phyloP scores from a whole-genome alignment of 108 stramenopile genomes.

The Fragilaria crotonensis region DNA sequence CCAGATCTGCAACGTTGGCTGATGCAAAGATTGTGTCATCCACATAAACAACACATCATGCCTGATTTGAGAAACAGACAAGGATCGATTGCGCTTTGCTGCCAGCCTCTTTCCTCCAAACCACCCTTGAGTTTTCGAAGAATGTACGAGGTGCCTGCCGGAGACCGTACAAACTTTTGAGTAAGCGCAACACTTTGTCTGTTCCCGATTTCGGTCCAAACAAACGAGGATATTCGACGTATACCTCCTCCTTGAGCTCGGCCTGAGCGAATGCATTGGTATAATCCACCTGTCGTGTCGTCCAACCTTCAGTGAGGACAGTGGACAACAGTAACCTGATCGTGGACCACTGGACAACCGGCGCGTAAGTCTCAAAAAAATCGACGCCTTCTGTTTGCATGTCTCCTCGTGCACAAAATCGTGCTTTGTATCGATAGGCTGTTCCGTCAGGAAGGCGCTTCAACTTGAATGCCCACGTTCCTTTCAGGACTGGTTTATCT shows the following conservation, averaged over 20 bases:
- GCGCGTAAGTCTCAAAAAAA: conserved; percentile 22
- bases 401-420: conserved; percentile 19
- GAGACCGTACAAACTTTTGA: conserved; percentile 26
- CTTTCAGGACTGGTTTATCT: not conserved
- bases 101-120: not conserved
- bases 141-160: conserved; percentile 17
- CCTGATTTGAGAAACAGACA: not conserved
- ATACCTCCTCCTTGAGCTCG: conserved; percentile 3
- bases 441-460: conserved; percentile 18
- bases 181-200: conserved; percentile 15
- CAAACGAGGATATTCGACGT: not conserved
- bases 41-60: not conserved
- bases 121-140: conserved; percentile 7
- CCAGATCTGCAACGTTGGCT: not conserved
- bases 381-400: conserved; percentile 35
- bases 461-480: conserved; percentile 26
- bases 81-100: not conserved
- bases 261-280: conserved; percentile 16
- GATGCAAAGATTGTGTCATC: conserved; percentile 1
- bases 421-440: conserved; percentile 21
- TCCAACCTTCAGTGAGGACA: conserved; percentile 1
- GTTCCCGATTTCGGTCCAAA: not conserved
- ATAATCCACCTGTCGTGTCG: conserved; percentile 9
- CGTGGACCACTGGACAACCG: conserved; percentile 14
- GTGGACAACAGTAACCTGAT: conserved; percentile 8